Percentiles rank a stretch among this genome's conserved stretches.
These are phyloP conservation scores for Botrytis sinoallii DNA, from an alignment of 2,329 filamentous ascomycete genomes.

Conservation along the genomic window DNA sequence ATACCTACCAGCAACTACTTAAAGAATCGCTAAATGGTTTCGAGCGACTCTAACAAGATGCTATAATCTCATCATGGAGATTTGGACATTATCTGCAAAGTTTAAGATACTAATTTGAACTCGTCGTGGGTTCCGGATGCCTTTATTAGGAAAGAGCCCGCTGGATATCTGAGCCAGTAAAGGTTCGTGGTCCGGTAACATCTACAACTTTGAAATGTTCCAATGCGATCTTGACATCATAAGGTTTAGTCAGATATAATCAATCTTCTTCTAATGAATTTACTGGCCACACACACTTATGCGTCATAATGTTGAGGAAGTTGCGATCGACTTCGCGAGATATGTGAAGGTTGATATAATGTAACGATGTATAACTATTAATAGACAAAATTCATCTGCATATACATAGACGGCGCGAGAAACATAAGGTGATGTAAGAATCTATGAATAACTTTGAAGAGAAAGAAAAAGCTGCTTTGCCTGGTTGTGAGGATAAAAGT, in stretches of 20 bases:
- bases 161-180: background rate
- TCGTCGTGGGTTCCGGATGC: background rate
- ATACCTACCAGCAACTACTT: no score
- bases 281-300: background rate
- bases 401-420: background rate
- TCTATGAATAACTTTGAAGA: no score
- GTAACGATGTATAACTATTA: background rate
- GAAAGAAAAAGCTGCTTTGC: background rate
- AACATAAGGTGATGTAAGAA: background rate
- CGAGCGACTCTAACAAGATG: no score
- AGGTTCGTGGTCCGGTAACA: background rate
- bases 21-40: no score
- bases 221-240: background rate
- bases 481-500: background rate
- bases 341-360: background rate
- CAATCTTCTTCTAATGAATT: background rate
- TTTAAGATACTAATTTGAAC: background rate
- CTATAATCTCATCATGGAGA: background rate
- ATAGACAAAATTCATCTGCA: background rate
- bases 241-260: background rate
- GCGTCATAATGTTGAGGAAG: background rate
- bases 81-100: background rate
- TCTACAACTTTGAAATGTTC: constrained; percentile 3
- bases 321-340: background rate
- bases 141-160: background rate